phyloP scores from a whole-genome alignment of 352 stramenopile species.

The Phytophthora litchii region DNA sequence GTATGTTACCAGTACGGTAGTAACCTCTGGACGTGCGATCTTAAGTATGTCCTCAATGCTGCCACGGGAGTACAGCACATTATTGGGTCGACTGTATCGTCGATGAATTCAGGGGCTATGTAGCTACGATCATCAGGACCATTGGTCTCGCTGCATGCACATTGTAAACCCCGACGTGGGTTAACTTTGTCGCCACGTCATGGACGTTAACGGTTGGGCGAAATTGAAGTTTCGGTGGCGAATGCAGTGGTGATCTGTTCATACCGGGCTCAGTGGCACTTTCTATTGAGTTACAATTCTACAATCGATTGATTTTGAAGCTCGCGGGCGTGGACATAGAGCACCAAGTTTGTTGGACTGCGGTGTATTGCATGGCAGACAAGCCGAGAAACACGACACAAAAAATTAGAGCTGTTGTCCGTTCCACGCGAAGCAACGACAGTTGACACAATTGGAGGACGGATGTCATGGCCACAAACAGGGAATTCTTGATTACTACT shows the following conservation, averaged over 20 bases:
- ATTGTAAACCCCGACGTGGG: slow-evolving; percentile 6
- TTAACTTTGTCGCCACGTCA: slow-evolving; percentile 16
- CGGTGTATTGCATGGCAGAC: not conserved
- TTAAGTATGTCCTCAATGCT: no score
- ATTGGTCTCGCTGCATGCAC: not conserved
- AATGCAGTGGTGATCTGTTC: not conserved
- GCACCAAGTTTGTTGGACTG: not conserved
- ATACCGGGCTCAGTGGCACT: not conserved
- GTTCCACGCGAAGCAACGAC: slow-evolving; percentile 14
- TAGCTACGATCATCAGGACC: not conserved
- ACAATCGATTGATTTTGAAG: slow-evolving; percentile 20
- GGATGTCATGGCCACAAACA: no score
- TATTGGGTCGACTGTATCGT: not conserved
- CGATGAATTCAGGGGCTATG: not conserved
- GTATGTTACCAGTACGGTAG: no score
- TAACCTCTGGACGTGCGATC: no score
- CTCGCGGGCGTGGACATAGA: not conserved
- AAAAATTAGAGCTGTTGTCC: slow-evolving; percentile 8
- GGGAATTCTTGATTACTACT: no score
- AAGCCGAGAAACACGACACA: slow-evolving; percentile 3
- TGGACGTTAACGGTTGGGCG: no score
- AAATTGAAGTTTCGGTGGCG: not conserved
- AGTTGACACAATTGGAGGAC: not conserved
- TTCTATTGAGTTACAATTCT: slow-evolving; percentile 7
- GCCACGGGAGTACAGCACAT: not conserved